Base-by-base conservation (phyloP, 192 early-diverging fungal genomes). In the Mortierella antarctica region DNA sequence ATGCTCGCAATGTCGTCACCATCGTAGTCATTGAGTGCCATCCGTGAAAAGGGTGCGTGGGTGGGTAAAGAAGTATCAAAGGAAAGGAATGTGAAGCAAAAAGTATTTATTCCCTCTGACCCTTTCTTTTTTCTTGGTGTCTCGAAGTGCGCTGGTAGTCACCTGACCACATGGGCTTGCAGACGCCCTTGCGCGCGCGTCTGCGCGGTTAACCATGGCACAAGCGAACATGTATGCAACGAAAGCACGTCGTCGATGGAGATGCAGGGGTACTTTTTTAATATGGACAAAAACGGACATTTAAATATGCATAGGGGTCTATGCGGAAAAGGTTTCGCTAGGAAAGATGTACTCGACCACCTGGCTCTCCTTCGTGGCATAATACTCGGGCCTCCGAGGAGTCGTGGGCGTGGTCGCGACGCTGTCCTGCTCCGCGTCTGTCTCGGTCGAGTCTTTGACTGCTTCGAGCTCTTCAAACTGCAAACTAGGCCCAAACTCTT, bases 271-370 rank as follows among this genome's bases (percentile, higher is more conserved):
- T 1, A 31, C 31, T 31, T 31, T 31, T 31, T 31, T 31, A 31
- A 31, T 31, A 31, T 31, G 31, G 31, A 31, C 31, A 31, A 31
- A 31, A 31, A 31, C 31, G 49, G 11, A 50, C 17, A 17, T 11
- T 50, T 11, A 50, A 17, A 14, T 50, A 14, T 50, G 60, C 12
- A 15, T 1, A 31, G 14, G 15, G 42, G 4, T 70, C 54, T 79
- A 71, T 0, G 47, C 31, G 7, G 62, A 21, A 20, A 79, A 71
- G 18, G 76, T 42, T 53, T 79, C 76, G 17, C 69, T 71, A n/a
- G 76, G 76, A 42, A 79, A 79, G 58, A 79, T 79, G 76, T 79
- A 79, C 58, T 79, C 76, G 15, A 79, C 76, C 44, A 79, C 69
- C 20, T 66, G 66, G n/a, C 76, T 62, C 64, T 71, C 69, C 20